Conservation (phyloP, 805 yeast species). For the Yarrowia alimentaria region DNA sequence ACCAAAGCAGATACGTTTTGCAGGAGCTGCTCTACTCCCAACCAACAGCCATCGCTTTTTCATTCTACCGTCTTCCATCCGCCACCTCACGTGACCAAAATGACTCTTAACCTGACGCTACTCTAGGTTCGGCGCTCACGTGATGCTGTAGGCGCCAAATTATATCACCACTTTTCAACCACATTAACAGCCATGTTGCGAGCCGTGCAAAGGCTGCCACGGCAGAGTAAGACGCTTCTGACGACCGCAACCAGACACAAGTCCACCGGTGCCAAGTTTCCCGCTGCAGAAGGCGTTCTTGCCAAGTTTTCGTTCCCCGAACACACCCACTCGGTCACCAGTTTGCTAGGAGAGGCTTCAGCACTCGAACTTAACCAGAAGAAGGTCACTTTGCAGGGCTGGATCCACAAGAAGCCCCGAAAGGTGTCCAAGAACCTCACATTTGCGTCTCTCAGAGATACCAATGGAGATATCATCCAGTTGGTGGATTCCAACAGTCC, state of each 20-base stretch:
- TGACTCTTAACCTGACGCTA: not conserved
- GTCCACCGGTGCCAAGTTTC: not conserved
- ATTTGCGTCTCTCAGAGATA: conserved; percentile 76
- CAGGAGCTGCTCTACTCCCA: too few relatives aligned
- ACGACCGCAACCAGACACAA: conserved; percentile 6
- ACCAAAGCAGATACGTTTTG: too few relatives aligned
- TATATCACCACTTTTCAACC: not conserved
- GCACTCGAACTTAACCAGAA: conserved; percentile 1
- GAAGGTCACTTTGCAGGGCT: conserved; percentile 64
- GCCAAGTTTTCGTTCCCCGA: conserved; percentile 13
- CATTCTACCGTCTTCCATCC: too few relatives aligned
- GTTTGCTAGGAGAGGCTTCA: conserved; percentile 1
- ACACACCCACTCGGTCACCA: conserved; percentile 6
- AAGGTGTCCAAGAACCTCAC: conserved; percentile 60
- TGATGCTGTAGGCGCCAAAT: conserved; percentile 1
- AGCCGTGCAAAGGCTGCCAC: conserved; percentile 6
- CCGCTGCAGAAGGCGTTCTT: conserved; percentile 6
- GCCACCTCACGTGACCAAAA: too few relatives aligned
- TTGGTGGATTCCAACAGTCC: conserved; percentile 46
- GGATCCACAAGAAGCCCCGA: conserved; percentile 76
- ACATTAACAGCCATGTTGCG: conserved; percentile 3
- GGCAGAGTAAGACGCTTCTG: not conserved
- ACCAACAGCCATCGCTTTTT: too few relatives aligned
- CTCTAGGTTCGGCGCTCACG: not conserved
- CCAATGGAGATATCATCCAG: conserved; percentile 65